Conservation (phyloP, 1,284 basidiomycete genomes). For the Cronartium ribicola region DNA sequence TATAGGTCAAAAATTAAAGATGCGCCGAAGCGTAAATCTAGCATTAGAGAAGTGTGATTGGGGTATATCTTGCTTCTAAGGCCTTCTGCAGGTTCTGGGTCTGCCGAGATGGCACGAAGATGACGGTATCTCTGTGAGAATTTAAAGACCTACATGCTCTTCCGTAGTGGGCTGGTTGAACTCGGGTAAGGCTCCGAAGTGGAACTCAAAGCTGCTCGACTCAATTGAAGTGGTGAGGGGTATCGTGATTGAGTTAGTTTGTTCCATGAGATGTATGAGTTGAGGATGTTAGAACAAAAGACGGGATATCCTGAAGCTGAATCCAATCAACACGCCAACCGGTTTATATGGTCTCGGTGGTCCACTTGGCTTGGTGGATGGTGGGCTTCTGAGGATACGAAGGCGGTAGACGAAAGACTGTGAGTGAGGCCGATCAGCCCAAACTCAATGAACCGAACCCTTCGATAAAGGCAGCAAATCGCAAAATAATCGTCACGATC, state of each 20-base stretch:
- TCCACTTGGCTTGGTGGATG: neutral
- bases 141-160: neutral
- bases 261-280: neutral
- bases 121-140: neutral
- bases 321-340: neutral
- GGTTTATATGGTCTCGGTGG: constrained; percentile 1
- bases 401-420: neutral
- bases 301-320: neutral
- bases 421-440: neutral
- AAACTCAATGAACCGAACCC: neutral
- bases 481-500: constrained; percentile 1
- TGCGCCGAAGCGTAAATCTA: neutral
- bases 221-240: constrained; percentile 2
- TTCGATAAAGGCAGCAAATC: constrained; percentile 5
- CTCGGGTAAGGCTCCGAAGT: neutral
- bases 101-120: neutral
- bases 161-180: neutral
- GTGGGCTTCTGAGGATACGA: neutral
- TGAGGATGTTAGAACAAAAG: neutral
- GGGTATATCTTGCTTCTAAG: constrained; percentile 4
- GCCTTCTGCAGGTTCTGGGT: constrained; percentile 6
- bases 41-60: constrained; percentile 1
- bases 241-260: neutral
- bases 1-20: neutral
- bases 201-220: neutral